Base-by-base conservation (phyloP, 768 basidiomycete species). In the Macrolepiota albuminosa region DNA sequence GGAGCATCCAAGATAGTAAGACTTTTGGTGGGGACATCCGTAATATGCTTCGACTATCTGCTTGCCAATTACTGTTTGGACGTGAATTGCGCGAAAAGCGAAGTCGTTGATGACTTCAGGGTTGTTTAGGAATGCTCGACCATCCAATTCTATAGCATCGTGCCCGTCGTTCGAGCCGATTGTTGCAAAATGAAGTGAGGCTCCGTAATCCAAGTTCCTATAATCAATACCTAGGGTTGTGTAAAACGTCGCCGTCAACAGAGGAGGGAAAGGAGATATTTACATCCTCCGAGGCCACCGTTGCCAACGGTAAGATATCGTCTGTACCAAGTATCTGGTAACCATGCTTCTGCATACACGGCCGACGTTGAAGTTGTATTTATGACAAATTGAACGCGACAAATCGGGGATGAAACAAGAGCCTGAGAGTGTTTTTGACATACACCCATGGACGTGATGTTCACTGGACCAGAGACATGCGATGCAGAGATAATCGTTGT, bases 21-120 rank as follows among this genome's bases (percentile, higher is more conserved):
- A 61, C 40, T 59, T 61, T 6, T 34, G 34, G 18, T 60, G 56
- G 21, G 62, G 33, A 0, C 40, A 29, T 14, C 53, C 29, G 36
- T 63, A 63, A 36, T 58, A 63, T 5, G 58, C 56, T 34, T 58
- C 40, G 9, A 56, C 59, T 14, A 63, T 58, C 36, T 63, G 52
- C 33, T 63, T 63, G 6, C 62, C 62, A 14, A 60, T 55, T 14
- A 63, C 59, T 6, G 63, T 50, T 52, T 59, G 48, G 50, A 64
- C 54, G 31, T 64, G 60, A 13, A 57, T 53, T 16, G 63, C 56
- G 3, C 63, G 59, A 43, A 47, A 61, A 6, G 63, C 56, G 16
- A 58, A 63, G 50, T 63, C 63, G 31, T 60, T 59, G 54, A 64
- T 61, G 60, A 61, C 63, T 46, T 64, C 60, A 18, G 60, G 57